These are phyloP conservation scores for Microthyrium microscopicum DNA, from an alignment of 2,329 filamentous ascomycete genomes.

Conservation along the genomic window DNA sequence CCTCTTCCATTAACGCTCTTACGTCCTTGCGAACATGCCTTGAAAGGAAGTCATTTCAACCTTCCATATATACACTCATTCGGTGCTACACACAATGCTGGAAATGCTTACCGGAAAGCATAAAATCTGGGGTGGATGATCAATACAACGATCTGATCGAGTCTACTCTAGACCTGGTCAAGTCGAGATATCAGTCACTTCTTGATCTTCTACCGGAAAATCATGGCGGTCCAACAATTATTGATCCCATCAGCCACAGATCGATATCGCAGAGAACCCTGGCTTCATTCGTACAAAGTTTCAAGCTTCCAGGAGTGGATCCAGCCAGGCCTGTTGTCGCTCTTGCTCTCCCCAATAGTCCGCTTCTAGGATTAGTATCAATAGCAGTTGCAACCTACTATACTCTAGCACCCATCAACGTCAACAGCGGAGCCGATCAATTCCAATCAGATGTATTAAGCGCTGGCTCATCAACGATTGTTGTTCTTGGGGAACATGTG, in stretches of 20 bases:
- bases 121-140: background rate
- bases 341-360: constrained; percentile 37
- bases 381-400: constrained; percentile 34
- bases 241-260: constrained; percentile 15
- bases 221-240: constrained; percentile 12
- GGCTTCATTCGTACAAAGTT: constrained; percentile 13
- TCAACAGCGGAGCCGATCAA: constrained; percentile 32
- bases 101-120: background rate
- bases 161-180: background rate
- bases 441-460: constrained; percentile 34
- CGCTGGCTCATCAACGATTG: constrained; percentile 28
- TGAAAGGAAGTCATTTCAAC: background rate
- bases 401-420: constrained; percentile 35
- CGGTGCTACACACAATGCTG: constrained; percentile 1
- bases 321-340: constrained; percentile 28
- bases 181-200: background rate
- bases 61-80: background rate
- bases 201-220: constrained; percentile 14
- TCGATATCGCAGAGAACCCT: constrained; percentile 14
- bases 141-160: background rate
- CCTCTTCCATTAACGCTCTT: background rate
- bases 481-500: constrained; percentile 27
- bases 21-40: background rate
- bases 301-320: constrained; percentile 13
- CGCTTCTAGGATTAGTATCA: constrained; percentile 33